Evolutionary conservation across 306 rosid species (phyloP).

Genomic region (Vigna trinervia): DNA sequence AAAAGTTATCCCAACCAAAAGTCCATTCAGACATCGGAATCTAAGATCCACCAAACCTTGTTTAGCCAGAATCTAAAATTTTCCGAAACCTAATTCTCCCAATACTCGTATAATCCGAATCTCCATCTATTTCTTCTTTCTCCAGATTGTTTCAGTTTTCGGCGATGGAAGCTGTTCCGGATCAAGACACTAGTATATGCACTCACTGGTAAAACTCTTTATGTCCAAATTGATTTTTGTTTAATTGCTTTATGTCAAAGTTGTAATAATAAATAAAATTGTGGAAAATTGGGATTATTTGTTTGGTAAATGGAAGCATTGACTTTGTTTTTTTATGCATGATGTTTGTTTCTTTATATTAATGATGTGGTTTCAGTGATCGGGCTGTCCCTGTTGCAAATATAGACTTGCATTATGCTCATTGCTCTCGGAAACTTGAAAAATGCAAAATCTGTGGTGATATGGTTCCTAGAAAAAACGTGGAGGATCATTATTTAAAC

Average conservation of each 20-base stretch:
- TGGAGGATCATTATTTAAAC: conserved; percentile 79
- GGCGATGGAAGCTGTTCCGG: conserved; percentile 70
- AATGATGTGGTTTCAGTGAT: conserved; percentile 64
- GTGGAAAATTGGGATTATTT: conserved; percentile 16
- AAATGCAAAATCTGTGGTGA: conserved; percentile 94
- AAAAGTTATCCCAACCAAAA: conserved; percentile 37
- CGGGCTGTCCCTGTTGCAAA: conserved; percentile 78
- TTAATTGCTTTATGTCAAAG: not conserved
- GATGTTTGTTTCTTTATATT: conserved; percentile 56
- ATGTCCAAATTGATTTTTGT: not conserved
- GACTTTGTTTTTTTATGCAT: not conserved
- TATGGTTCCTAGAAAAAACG: conserved; percentile 77
- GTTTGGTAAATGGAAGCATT: conserved; percentile 13
- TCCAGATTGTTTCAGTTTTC: conserved; percentile 9
- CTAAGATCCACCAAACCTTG: conserved; percentile 30
- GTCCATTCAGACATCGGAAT: not conserved
- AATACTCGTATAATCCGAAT: conserved; percentile 31
- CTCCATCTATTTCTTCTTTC: not conserved
- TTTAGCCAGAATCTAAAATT: not conserved
- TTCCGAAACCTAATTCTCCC: not conserved
- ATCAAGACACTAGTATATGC: conserved; percentile 64
- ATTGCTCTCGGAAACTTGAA: conserved; percentile 88
- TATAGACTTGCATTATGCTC: conserved; percentile 88
- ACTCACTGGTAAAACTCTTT: conserved; percentile 73
- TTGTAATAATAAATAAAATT: not conserved